A percentile compares a stretch with the other conserved stretches of the same genome.
These are phyloP conservation scores for Wickerhamomyces strasburgensis DNA, from an alignment of 805 yeast genomes.

Conservation along the genomic window DNA sequence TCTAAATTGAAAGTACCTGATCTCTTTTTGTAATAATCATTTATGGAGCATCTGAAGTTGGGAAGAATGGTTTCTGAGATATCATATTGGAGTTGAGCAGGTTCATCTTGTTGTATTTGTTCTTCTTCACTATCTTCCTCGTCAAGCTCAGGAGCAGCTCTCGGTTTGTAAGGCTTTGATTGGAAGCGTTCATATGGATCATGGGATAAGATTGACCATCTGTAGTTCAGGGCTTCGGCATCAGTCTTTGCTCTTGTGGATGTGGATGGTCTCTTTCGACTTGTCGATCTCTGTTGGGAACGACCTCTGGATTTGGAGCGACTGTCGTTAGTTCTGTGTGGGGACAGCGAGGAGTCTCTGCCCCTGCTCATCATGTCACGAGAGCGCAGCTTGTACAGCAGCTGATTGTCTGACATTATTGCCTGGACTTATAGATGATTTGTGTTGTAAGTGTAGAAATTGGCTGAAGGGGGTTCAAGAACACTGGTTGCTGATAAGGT, in stretches of 20 bases:
- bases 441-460: too few species aligned
- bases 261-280: slow-evolving; percentile 5
- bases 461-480: too few species aligned
- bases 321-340: slow-evolving; percentile 2
- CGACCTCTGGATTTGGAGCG: slow-evolving; percentile 16
- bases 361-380: slow-evolving; percentile 5
- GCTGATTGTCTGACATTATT: neutral
- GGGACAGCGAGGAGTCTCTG: slow-evolving; percentile 9
- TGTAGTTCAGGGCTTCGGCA: slow-evolving; percentile 28
- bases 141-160: slow-evolving; percentile 15
- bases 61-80: slow-evolving; percentile 31
- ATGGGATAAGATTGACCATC: slow-evolving; percentile 64
- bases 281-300: slow-evolving; percentile 11
- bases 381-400: neutral
- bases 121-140: slow-evolving; percentile 45
- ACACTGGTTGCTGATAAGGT: too few species aligned
- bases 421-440: too few species aligned
- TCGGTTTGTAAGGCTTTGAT: slow-evolving; percentile 18
- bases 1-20: slow-evolving; percentile 1
- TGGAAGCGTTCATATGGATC: slow-evolving; percentile 67
- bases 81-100: slow-evolving; percentile 27
- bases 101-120: slow-evolving; percentile 50
- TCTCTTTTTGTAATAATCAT: slow-evolving; percentile 22
- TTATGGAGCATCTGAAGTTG: slow-evolving; percentile 29
- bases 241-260: slow-evolving; percentile 25